Evolutionary conservation across 2,329 filamentous ascomycete genomes (phyloP).

Genomic region (Emergomyces pasteurianus): DNA sequence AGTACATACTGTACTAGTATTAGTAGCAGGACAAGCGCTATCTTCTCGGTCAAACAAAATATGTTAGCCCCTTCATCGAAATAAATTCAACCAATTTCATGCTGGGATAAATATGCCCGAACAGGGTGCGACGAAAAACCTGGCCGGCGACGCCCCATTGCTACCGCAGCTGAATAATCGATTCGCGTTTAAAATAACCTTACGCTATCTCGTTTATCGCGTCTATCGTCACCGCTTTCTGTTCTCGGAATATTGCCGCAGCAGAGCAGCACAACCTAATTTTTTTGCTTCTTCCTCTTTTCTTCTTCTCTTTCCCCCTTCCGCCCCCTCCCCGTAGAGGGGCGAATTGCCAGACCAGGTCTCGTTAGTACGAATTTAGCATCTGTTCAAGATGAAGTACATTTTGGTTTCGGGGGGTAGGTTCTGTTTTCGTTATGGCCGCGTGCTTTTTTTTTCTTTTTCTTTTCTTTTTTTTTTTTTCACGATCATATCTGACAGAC

Average conservation of each 20-base stretch:
- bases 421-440: too few species aligned
- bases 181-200: too few species aligned
- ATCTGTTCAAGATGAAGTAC: slow-evolving; percentile 56
- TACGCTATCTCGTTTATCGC: too few species aligned
- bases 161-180: too few species aligned
- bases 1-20: too few species aligned
- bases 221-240: not conserved
- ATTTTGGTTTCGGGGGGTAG: slow-evolving; percentile 67
- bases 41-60: too few species aligned
- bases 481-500: not conserved
- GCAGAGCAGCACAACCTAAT: not conserved
- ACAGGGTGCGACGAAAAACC: too few species aligned
- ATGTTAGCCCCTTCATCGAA: too few species aligned
- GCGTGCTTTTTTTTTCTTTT: not conserved
- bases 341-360: not conserved
- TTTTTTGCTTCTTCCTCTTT: not conserved
- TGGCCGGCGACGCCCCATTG: too few species aligned
- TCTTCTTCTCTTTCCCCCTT: not conserved
- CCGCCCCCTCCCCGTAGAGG: not conserved
- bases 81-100: too few species aligned
- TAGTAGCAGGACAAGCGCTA: too few species aligned
- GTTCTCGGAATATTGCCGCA: slow-evolving; percentile 1
- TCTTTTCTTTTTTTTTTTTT: not conserved
- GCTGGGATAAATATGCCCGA: too few species aligned
- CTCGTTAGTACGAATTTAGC: not conserved